Evolutionary conservation across 805 yeast genomes (phyloP).

Genomic region (Candida montana): DNA sequence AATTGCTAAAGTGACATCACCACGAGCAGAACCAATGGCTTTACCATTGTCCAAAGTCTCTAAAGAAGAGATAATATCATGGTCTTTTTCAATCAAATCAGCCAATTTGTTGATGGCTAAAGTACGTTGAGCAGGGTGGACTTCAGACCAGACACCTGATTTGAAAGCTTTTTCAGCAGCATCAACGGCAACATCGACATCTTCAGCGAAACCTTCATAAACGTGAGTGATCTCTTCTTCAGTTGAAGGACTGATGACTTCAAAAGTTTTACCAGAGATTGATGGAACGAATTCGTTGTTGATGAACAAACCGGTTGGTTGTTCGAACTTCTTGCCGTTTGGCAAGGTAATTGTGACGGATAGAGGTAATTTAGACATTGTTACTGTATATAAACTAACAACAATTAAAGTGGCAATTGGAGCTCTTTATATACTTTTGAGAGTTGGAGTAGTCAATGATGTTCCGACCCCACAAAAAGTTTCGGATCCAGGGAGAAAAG

Average conservation of each 20-base stretch:
- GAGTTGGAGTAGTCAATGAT: slow-evolving; percentile 4
- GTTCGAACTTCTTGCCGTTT: slow-evolving; percentile 12
- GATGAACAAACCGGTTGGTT: slow-evolving; percentile 14
- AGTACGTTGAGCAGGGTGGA: slow-evolving; percentile 11
- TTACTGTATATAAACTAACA: too few species aligned
- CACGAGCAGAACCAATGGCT: slow-evolving; percentile 13
- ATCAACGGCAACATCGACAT: slow-evolving; percentile 10
- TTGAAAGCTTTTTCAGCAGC: slow-evolving; percentile 12
- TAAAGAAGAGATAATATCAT: slow-evolving; percentile 9
- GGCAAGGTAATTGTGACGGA: slow-evolving; percentile 9
- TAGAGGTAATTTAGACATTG: slow-evolving; percentile 8
- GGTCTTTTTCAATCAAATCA: slow-evolving; percentile 10
- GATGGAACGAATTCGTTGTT: slow-evolving; percentile 12
- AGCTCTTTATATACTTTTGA: neutral
- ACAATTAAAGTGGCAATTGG: neutral
- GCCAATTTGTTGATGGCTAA: slow-evolving; percentile 12
- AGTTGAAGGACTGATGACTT: slow-evolving; percentile 11
- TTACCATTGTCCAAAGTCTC: slow-evolving; percentile 13
- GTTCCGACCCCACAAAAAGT: slow-evolving; percentile 5
- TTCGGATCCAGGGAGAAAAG: neutral
- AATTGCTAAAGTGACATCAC: slow-evolving; percentile 11
- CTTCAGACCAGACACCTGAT: slow-evolving; percentile 11
- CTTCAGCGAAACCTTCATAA: slow-evolving; percentile 10
- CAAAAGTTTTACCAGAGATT: slow-evolving; percentile 9
- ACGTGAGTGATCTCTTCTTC: slow-evolving; percentile 12